Evolutionary conservation across 225 moss, liverwort and hornwort species (phyloP).

Genomic region (Bryoerythrophyllum caledonicum): DNA sequence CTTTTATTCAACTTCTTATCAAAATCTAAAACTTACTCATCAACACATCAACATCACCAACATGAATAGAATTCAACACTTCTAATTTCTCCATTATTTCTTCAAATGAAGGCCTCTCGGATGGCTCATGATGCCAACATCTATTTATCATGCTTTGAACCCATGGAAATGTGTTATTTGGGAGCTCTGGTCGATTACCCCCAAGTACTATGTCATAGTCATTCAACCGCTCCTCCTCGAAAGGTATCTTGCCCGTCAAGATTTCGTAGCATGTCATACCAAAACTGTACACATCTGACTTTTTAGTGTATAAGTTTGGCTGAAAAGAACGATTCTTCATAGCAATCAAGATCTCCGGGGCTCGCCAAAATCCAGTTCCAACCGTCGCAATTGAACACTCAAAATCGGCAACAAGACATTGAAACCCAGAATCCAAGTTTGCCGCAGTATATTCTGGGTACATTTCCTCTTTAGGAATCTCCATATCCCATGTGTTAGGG

Average conservation of each 20-base stretch:
- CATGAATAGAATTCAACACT: no score
- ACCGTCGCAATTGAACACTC: background rate
- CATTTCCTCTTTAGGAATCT: accelerated
- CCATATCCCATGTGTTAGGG: accelerated
- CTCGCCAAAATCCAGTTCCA: background rate
- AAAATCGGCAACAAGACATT: background rate
- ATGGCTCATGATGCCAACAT: constrained; percentile 12
- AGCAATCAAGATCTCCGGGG: background rate
- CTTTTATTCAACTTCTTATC: no score
- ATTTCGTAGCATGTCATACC: constrained; percentile 14
- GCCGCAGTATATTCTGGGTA: no score
- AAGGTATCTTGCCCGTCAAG: constrained; percentile 1
- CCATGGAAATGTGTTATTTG: background rate
- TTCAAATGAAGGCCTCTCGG: background rate
- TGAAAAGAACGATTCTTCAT: no score
- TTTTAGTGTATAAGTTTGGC: background rate
- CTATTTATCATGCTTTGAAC: background rate
- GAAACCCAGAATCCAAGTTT: no score
- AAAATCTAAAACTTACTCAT: no score
- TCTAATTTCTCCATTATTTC: background rate
- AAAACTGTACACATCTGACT: constrained; percentile 8
- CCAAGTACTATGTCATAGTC: background rate
- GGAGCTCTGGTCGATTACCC: background rate
- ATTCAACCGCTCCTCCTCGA: background rate
- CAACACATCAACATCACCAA: no score